Conservation (phyloP, 2,329 filamentous ascomycete genomes). For the Fusarium sp. region DNA sequence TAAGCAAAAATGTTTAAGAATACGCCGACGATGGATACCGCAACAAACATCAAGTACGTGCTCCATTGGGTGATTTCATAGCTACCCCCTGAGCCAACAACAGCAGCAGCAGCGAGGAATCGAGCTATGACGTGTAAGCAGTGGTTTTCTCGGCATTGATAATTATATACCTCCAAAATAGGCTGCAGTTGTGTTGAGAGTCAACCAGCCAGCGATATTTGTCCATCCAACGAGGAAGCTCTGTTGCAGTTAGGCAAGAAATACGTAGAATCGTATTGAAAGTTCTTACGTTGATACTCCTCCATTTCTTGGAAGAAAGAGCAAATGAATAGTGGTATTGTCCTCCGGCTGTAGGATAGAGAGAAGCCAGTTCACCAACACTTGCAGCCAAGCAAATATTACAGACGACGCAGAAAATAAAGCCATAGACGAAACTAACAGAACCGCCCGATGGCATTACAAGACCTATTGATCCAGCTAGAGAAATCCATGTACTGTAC, state of each 20-base stretch:
- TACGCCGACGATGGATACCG: slow-evolving; percentile 38
- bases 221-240: slow-evolving; percentile 60
- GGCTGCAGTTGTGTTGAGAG: slow-evolving; percentile 57
- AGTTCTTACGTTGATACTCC: slow-evolving; percentile 50
- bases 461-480: slow-evolving; percentile 58
- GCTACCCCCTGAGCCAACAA: slow-evolving; percentile 54
- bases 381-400: slow-evolving; percentile 38
- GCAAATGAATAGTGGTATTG: slow-evolving; percentile 61
- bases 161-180: slow-evolving; percentile 56
- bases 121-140: slow-evolving; percentile 49
- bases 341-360: slow-evolving; percentile 40
- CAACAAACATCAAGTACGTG: slow-evolving; percentile 59
- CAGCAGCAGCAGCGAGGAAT: slow-evolving; percentile 57
- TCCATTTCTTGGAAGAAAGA: slow-evolving; percentile 56
- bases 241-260: slow-evolving; percentile 36
- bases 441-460: slow-evolving; percentile 58
- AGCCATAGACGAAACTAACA: slow-evolving; percentile 55
- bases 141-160: no score
- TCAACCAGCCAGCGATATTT: slow-evolving; percentile 60
- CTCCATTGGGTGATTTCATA: slow-evolving; percentile 56
- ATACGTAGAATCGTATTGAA: fast-evolving
- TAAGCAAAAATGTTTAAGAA: slow-evolving; percentile 58
- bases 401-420: slow-evolving; percentile 49
- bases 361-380: slow-evolving; percentile 38
- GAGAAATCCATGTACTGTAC: slow-evolving; percentile 50